Evolutionary conservation across 1,284 basidiomycete genomes (phyloP).

Genomic region (Puccinia coronata): DNA sequence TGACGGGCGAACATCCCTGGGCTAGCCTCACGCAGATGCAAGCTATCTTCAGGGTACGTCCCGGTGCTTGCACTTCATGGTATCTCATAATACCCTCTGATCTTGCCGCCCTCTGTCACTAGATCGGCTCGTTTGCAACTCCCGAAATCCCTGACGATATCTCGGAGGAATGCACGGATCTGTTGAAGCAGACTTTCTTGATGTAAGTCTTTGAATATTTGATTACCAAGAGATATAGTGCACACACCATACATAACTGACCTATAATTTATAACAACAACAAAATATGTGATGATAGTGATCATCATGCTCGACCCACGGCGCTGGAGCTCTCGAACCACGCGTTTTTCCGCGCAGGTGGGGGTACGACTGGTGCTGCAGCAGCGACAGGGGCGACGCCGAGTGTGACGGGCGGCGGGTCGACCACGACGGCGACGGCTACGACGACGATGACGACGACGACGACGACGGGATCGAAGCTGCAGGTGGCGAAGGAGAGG

Average conservation of each 20-base stretch:
- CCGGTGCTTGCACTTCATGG: background rate
- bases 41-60: constrained; percentile 88
- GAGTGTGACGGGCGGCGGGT: no score
- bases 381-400: no score
- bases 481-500: background rate
- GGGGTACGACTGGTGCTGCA: no score
- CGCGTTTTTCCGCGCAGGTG: constrained; percentile 62
- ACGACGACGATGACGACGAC: background rate
- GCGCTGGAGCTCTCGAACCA: constrained; percentile 75
- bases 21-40: constrained; percentile 98
- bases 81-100: no score
- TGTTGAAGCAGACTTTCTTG: constrained; percentile 80
- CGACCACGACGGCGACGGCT: background rate
- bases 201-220: constrained; percentile 58
- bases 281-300: no score
- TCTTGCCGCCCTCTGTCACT: no score
- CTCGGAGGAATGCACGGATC: constrained; percentile 77
- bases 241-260: background rate
- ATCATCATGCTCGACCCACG: constrained; percentile 77
- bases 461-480: background rate
- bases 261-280: background rate
- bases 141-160: constrained; percentile 86
- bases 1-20: constrained; percentile 96
- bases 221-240: background rate
- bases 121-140: constrained; percentile 84